These are phyloP conservation scores for Tolypocladium ovalisporum DNA, from an alignment of 2,329 filamentous ascomycete species.

Conservation along the genomic window DNA sequence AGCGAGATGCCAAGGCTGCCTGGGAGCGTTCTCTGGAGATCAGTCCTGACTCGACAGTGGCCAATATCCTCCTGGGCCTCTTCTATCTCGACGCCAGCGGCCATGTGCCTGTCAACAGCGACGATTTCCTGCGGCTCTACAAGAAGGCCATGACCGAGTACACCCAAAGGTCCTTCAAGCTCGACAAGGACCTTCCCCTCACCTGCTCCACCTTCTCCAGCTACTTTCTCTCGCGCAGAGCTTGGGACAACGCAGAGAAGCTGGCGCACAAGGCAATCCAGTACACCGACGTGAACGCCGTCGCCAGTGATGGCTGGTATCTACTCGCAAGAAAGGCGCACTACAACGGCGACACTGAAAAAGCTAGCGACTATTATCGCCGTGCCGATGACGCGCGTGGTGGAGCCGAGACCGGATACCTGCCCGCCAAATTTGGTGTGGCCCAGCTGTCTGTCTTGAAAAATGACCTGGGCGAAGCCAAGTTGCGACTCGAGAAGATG, in stretches of 20 bases:
- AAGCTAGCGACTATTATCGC: conserved; percentile 77
- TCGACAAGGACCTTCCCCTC: conserved; percentile 82
- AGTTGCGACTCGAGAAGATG: conserved; percentile 89
- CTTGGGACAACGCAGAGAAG: conserved; percentile 70
- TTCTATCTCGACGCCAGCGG: conserved; percentile 84
- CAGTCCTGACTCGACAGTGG: conserved; percentile 73
- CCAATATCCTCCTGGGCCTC: conserved; percentile 79
- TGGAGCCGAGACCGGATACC: conserved; percentile 78
- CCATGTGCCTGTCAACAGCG: conserved; percentile 70
- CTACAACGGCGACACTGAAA: conserved; percentile 61
- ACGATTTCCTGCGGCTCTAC: conserved; percentile 75
- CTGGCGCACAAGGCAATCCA: conserved; percentile 90
- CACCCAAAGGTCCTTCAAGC: conserved; percentile 85
- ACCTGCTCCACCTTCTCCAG: conserved; percentile 83
- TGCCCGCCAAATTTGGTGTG: conserved; percentile 89
- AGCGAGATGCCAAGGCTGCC: conserved; percentile 79
- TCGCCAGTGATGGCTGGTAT: conserved; percentile 97
- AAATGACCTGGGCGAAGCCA: conserved; percentile 81
- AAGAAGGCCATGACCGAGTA: conserved; percentile 92
- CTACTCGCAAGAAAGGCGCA: conserved; percentile 86
- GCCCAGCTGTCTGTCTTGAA: conserved; percentile 81
- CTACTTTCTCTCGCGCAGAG: conserved; percentile 80
- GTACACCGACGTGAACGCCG: conserved; percentile 88
- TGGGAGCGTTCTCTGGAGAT: conserved; percentile 85
- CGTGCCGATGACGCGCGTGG: conserved; percentile 86